Evolutionary conservation across 768 basidiomycete species (phyloP).

Genomic region (Rickenella mellea): DNA sequence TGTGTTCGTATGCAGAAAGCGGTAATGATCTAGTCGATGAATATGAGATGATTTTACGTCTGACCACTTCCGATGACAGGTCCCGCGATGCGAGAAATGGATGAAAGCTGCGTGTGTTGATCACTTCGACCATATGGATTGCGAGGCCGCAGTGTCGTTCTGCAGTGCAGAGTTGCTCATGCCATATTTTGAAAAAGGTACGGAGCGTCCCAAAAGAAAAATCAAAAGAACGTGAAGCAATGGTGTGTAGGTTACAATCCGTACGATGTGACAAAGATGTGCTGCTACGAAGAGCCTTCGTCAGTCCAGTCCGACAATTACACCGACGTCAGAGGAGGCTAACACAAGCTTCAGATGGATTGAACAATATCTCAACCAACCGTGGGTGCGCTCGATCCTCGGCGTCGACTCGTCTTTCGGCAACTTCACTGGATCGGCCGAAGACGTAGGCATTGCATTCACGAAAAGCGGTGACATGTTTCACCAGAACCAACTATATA

Average conservation of each 20-base stretch:
- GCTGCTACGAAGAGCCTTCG: slow-evolving; percentile 39
- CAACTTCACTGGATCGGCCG: slow-evolving; percentile 52
- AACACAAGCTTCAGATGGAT: slow-evolving; percentile 31
- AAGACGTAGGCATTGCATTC: slow-evolving; percentile 41
- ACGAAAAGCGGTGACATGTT: slow-evolving; percentile 28
- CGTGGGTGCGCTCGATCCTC: slow-evolving; percentile 31
- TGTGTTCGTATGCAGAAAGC: slow-evolving; percentile 54
- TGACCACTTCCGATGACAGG: slow-evolving; percentile 11
- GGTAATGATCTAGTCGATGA: slow-evolving; percentile 21
- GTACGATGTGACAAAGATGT: slow-evolving; percentile 62
- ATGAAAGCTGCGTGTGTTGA: slow-evolving; percentile 31
- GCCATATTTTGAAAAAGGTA: slow-evolving; percentile 23
- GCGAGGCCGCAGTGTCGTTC: slow-evolving; percentile 29
- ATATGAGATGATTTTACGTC: neutral
- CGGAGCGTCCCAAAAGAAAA: neutral
- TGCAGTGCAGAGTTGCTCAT: slow-evolving; percentile 21
- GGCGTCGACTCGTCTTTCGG: slow-evolving; percentile 33
- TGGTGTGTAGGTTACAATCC: slow-evolving; percentile 30
- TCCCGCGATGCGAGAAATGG: slow-evolving; percentile 36
- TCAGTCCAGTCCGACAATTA: slow-evolving; percentile 11
- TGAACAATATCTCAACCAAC: slow-evolving; percentile 35
- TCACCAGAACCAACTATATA: slow-evolving; percentile 23
- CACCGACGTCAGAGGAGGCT: neutral
- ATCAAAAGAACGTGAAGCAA: neutral
- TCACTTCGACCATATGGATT: slow-evolving; percentile 32